Evolutionary conservation across 2,329 filamentous ascomycete genomes (phyloP), one percentile per base, ranked within the genome.

Genomic region (Aspergillus sp.): DNA sequence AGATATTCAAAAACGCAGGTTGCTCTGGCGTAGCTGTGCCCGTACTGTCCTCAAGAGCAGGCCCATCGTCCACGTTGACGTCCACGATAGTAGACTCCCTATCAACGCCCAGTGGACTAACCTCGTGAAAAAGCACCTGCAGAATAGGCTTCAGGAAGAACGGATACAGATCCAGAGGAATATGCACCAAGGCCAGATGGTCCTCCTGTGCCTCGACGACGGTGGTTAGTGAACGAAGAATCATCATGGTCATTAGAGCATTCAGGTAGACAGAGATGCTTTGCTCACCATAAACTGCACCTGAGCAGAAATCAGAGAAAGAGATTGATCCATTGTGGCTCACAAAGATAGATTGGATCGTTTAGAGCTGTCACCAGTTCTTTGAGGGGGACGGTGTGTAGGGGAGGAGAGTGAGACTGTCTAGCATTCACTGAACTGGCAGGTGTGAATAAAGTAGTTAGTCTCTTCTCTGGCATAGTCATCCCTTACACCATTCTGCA

Each of bases 1-100:
- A 94, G 57, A 98, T 83, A 67, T 97, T 97, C 65, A 96, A 79
- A 68, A 98, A 97, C 41, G 83, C 83, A 68, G 93, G 86, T 62
- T 75, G 74, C 66, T 74, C 13, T 70, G 71, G 77, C 71, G 76
- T 55, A 7, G 17, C 19, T 15, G 37, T 39, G 37, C 4, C 10
- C 6, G 33, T 37, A 10, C 9, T 10, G 49, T 61, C 30, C 44
- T 46, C 43, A 38, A 56, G 39, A 41, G 56, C 45, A 43, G 59
- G 55, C 35, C 50, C 49, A 45, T 61, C 52, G 12, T 68, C 62
- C 7, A 68, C 54, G 41, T 69, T 69, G 25, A 12, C 12, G 9
- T 37, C n/a, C 17, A 15, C 33, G n/a, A n/a, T 10, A 37, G 17
- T 4, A 37, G 17, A 7, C 38, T 67, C 64, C 45, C 65, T 78